Conservation (phyloP, 805 yeast species). For the Candida namnaoensis region DNA sequence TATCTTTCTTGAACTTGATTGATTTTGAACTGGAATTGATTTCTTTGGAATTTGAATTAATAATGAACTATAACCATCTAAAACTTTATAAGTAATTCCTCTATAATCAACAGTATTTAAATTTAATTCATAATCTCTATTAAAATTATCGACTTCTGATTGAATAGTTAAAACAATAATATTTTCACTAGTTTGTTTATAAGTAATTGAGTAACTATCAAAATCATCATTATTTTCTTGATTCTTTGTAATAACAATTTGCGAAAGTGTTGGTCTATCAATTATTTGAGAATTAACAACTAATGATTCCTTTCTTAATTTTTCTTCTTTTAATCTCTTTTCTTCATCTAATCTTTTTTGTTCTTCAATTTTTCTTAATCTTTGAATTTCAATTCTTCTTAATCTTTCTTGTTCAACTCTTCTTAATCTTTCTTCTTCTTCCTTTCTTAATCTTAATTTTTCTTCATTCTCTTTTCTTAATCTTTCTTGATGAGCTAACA, state of each 20-base stretch:
- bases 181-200: constrained; percentile 4
- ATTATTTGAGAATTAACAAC: constrained; percentile 3
- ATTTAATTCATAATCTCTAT: constrained; percentile 9
- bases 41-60: constrained; percentile 10
- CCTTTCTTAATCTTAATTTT: too few species aligned
- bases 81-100: constrained; percentile 8
- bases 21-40: too few species aligned
- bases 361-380: too few species aligned
- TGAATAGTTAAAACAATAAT: background rate
- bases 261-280: constrained; percentile 2
- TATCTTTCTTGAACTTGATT: too few species aligned
- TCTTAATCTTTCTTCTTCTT: too few species aligned
- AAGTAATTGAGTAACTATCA: constrained; percentile 8
- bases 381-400: too few species aligned
- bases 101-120: constrained; percentile 5
- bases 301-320: too few species aligned
- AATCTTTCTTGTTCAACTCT: too few species aligned
- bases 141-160: constrained; percentile 9
- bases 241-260: constrained; percentile 9
- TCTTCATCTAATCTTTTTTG: too few species aligned
- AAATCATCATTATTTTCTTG: constrained; percentile 5
- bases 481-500: too few species aligned
- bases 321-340: too few species aligned
- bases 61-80: constrained; percentile 2
- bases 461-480: too few species aligned